Percentiles rank a stretch among this genome's conserved stretches.
These are phyloP conservation scores for Lentinus brumalis DNA, from an alignment of 768 basidiomycete genomes.

Conservation along the genomic window DNA sequence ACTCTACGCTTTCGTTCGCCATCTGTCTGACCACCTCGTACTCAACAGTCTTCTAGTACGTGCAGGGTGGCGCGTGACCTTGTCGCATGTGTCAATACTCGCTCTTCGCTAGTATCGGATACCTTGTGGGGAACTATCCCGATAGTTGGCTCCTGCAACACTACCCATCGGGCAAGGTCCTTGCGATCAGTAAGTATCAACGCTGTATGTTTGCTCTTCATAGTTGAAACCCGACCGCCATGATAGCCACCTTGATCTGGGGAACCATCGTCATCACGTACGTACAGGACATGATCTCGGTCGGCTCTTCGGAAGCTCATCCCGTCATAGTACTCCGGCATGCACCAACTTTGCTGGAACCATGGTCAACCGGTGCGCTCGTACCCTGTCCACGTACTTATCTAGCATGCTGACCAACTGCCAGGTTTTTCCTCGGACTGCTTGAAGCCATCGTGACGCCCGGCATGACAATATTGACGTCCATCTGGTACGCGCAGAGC, in stretches of 20 bases:
- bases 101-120: constrained; percentile 25
- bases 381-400: too few species aligned
- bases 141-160: constrained; percentile 33
- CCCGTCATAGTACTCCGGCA: constrained; percentile 11
- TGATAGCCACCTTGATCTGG: constrained; percentile 35
- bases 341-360: constrained; percentile 17
- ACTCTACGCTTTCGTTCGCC: not conserved
- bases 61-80: not conserved
- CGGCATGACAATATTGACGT: constrained; percentile 18
- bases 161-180: constrained; percentile 23
- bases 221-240: constrained; percentile 5
- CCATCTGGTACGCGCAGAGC: constrained; percentile 21
- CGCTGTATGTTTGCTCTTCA: not conserved
- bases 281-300: not conserved
- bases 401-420: not conserved
- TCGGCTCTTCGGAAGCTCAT: not conserved
- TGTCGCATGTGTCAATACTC: not conserved
- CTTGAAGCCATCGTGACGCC: constrained; percentile 23
- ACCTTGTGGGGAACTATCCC: constrained; percentile 33
- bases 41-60: constrained; percentile 20
- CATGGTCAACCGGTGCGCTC: constrained; percentile 15
- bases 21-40: constrained; percentile 17
- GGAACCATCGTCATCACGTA: constrained; percentile 33
- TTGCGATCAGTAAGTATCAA: constrained; percentile 18
- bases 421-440: constrained; percentile 21